Evolutionary conservation across 1,284 basidiomycete genomes (phyloP), one percentile per base, ranked within the genome.

Genomic region (Inonotus obliquus): DNA sequence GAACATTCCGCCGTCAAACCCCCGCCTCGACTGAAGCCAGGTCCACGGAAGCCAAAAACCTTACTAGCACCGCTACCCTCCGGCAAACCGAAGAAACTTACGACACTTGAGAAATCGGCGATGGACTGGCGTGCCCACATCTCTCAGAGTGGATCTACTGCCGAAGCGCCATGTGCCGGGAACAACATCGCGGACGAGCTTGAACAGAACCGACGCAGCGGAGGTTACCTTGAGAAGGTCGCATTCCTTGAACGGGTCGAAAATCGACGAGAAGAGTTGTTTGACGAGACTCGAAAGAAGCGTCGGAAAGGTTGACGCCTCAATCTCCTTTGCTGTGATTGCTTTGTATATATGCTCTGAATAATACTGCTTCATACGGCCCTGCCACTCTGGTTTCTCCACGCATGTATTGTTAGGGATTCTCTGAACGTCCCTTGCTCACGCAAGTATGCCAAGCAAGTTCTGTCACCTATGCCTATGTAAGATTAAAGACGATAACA

Each of bases 61-160:
- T 69, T 76, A 5, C 74, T 89, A 13, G 73, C 80, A 4, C 70
- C 80, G 32, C 68, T 86, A 48, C 82, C 84, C 1, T 74, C 63
- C 37, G 73, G 72, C 29, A 89, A 86, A 68, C 77, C 83, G 0
- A 89, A 86, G 71, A 92, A 89, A 72, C 77, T 94, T 4, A 86
- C 87, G 11, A 92, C 90, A 23, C 76, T 93, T 7, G 89, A 91
- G 66, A 93, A 92, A 70, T 91, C 88, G 0, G 83, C 86, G 11
- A 84, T 93, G 80, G 91, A 93, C 70, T 94, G 91, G 91, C 78
- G 79, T 38, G 72, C 83, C 0, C 87, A 92, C 69, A 72, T 89
- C n/a, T 53, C 63, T 13, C 49, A 39, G 41, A 48, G 23, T 2
- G 51, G 19, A 25, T 66, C 77, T 0, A 75, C 80, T 61, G 71